phyloP scores from a whole-genome alignment of 1,284 basidiomycete species.

The Papiliotrema fonsecae region DNA sequence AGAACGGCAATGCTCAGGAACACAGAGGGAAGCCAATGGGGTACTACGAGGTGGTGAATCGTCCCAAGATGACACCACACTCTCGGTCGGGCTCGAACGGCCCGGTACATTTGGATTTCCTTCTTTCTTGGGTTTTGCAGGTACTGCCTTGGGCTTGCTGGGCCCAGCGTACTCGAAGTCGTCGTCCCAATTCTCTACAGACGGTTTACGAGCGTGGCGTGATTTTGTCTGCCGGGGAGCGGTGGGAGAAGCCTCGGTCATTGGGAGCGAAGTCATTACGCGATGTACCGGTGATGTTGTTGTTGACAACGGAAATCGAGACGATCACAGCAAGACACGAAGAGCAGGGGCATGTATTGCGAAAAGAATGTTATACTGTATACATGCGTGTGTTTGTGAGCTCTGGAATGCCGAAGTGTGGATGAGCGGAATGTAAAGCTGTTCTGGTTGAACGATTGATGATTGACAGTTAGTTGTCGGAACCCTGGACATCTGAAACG shows the following conservation, averaged over 20 bases:
- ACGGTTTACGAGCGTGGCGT: conserved; percentile 11
- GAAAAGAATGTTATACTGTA: no score
- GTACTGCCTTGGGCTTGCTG: not conserved
- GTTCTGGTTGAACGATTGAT: no score
- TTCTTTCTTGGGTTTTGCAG: not conserved
- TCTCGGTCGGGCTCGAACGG: conserved; percentile 1
- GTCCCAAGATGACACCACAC: conserved; percentile 13
- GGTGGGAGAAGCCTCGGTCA: not conserved
- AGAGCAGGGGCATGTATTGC: no score
- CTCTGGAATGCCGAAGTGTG: no score
- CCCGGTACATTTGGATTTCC: not conserved
- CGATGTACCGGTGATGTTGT: no score
- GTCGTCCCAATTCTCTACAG: conserved; percentile 47
- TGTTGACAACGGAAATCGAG: no score
- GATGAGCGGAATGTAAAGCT: no score
- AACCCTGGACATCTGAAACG: no score
- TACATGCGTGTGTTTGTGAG: no score
- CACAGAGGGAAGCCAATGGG: not conserved
- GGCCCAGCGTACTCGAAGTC: conserved; percentile 41
- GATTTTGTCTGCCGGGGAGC: not conserved
- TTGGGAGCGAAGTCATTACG: no score
- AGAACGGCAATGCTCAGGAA: not conserved
- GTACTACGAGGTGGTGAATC: conserved; percentile 11
- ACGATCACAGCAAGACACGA: no score
- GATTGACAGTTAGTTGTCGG: no score